Conservation (phyloP, 2,329 filamentous ascomycete species). For the Mollisiaceae sp. region DNA sequence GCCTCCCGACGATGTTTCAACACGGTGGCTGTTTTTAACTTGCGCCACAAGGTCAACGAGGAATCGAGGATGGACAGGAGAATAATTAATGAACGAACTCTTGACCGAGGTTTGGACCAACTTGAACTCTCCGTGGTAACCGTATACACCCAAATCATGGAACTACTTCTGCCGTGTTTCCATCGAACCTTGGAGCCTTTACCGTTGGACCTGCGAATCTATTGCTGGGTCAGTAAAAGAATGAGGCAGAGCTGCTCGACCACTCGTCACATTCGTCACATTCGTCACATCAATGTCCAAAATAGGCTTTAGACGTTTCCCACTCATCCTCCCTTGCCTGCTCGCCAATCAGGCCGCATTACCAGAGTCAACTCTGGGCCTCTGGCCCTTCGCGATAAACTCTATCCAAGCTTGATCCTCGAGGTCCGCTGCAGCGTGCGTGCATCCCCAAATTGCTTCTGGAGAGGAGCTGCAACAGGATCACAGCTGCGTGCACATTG, state of each 20-base stretch:
- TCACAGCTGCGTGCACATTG: background rate
- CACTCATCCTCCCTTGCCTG: background rate
- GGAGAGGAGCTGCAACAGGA: background rate
- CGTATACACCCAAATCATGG: background rate
- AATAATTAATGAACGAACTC: too few relatives aligned
- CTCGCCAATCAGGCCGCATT: background rate
- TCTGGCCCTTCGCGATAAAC: slow-evolving; percentile 4
- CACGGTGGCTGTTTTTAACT: background rate
- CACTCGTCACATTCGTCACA: slow-evolving; percentile 6
- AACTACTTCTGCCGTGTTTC: background rate
- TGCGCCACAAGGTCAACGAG: background rate
- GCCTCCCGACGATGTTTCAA: slow-evolving; percentile 7
- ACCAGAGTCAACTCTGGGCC: background rate
- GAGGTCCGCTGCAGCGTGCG: background rate
- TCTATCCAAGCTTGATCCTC: slow-evolving; percentile 4
- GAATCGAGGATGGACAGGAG: background rate
- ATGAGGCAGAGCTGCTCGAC: background rate
- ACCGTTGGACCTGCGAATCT: background rate
- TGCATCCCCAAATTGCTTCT: background rate
- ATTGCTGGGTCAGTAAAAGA: background rate
- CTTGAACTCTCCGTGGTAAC: background rate
- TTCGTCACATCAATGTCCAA: slow-evolving; percentile 6
- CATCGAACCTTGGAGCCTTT: background rate
- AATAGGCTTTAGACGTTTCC: slow-evolving; percentile 3
- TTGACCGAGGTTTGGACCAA: background rate